phyloP scores from a whole-genome alignment of 2,329 filamentous ascomycete species.

The Davidsoniella virescens region DNA sequence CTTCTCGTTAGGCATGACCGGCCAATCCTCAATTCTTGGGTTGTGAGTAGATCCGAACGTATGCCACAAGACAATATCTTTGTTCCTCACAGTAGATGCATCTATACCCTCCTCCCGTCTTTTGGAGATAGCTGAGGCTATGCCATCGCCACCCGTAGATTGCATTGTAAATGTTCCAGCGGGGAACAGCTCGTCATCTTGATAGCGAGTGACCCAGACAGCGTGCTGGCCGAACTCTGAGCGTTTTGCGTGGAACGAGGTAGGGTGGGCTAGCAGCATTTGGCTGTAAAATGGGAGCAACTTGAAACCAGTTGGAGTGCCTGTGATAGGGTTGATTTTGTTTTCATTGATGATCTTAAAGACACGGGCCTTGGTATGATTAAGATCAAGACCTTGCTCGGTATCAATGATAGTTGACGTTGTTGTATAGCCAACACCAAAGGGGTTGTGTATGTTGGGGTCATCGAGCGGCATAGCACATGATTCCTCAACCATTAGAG shows the following conservation, averaged over 20 bases:
- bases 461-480: conserved; percentile 26
- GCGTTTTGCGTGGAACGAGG: conserved; percentile 24
- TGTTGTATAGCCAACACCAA: conserved; percentile 31
- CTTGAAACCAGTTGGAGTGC: conserved; percentile 30
- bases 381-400: conserved; percentile 32
- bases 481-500: conserved; percentile 27
- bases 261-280: conserved; percentile 24
- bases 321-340: conserved; percentile 25
- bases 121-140: conserved; percentile 25
- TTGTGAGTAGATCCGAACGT: conserved; percentile 47
- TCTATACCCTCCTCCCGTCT: conserved; percentile 20
- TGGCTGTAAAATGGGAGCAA: conserved; percentile 31
- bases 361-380: conserved; percentile 29
- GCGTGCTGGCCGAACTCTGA: conserved; percentile 28
- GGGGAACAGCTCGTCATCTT: conserved; percentile 27
- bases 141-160: conserved; percentile 26
- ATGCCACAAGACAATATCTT: conserved; percentile 41
- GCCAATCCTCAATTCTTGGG: conserved; percentile 49
- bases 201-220: conserved; percentile 29
- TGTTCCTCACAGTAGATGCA: conserved; percentile 28
- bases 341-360: conserved; percentile 34
- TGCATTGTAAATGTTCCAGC: conserved; percentile 30
- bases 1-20: conserved; percentile 49
- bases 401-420: conserved; percentile 26
- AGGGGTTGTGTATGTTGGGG: conserved; percentile 32